Evolutionary conservation across 208 protist genomes (phyloP).

Genomic region (Wallacemonas sp.): DNA sequence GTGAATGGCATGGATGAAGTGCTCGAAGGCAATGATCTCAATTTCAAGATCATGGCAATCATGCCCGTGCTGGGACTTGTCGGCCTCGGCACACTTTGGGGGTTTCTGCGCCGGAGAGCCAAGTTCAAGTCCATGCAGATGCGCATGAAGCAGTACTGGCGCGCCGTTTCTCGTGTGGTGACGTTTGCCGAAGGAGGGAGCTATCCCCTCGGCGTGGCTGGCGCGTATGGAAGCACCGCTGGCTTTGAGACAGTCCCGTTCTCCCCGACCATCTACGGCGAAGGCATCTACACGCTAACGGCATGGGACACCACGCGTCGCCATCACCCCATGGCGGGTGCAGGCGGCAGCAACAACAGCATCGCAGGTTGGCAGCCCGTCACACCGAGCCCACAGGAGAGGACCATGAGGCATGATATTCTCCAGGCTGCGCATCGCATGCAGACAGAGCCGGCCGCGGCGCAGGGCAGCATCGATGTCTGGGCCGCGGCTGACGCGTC

Average conservation of each 20-base stretch:
- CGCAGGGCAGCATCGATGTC: neutral
- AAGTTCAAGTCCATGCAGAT: conserved; percentile 40
- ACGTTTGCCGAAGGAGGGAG: conserved; percentile 35
- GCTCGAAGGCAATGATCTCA: conserved; percentile 78
- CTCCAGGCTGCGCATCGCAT: neutral
- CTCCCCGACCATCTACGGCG: neutral
- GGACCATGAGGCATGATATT: neutral
- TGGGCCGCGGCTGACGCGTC: neutral
- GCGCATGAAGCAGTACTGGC: conserved; percentile 69
- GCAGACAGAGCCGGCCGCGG: neutral
- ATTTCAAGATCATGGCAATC: conserved; percentile 81
- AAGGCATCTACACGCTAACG: neutral
- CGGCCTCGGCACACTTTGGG: conserved; percentile 25
- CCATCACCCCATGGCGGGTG: too few relatives aligned
- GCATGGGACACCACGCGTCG: too few relatives aligned
- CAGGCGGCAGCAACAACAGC: conserved; percentile 3
- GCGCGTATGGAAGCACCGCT: neutral
- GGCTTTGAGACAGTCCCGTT: neutral
- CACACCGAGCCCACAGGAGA: neutral
- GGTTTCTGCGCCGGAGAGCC: conserved; percentile 27
- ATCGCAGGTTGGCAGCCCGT: conserved; percentile 8
- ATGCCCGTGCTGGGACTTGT: conserved; percentile 47
- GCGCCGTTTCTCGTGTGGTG: conserved; percentile 57
- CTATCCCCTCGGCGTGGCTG: neutral
- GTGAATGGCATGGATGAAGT: conserved; percentile 78